Conservation (phyloP, 2,329 filamentous ascomycete genomes). For the Scedosporium minutisporum region DNA sequence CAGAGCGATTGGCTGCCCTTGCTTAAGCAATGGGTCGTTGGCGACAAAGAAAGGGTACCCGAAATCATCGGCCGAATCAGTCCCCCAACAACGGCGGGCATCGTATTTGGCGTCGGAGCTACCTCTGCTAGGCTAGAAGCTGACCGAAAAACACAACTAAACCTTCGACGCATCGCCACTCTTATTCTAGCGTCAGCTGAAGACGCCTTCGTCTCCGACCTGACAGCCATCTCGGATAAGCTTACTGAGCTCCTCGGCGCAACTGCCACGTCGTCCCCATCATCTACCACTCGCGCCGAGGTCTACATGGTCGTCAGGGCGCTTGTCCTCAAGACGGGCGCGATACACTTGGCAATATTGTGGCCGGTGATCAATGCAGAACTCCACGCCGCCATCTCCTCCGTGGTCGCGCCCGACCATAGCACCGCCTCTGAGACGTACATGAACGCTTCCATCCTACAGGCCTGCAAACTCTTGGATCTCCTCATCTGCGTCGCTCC, state of each 20-base stretch:
- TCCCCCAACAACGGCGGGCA: conserved; percentile 82
- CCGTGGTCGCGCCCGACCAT: conserved; percentile 58
- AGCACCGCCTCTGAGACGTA: conserved; percentile 60
- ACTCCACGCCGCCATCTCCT: conserved; percentile 68
- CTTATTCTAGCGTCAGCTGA: conserved; percentile 66
- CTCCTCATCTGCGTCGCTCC: conserved; percentile 76
- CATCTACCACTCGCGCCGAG: conserved; percentile 78
- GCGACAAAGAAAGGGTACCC: conserved; percentile 78
- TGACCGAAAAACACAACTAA: conserved; percentile 85
- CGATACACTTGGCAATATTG: conserved; percentile 69
- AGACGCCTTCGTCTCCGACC: conserved; percentile 71
- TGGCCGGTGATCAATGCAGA: conserved; percentile 90
- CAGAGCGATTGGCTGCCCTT: conserved; percentile 72
- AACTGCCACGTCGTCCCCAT: conserved; percentile 81
- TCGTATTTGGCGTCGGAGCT: conserved; percentile 97
- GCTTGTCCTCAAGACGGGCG: conserved; percentile 66
- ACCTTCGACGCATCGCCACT: conserved; percentile 71
- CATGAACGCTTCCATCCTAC: conserved; percentile 66
- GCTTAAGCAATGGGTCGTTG: conserved; percentile 71
- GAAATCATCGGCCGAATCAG: conserved; percentile 73
- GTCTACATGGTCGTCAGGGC: conserved; percentile 82
- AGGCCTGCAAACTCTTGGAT: conserved; percentile 91
- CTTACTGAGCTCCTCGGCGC: conserved; percentile 78
- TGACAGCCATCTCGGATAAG: conserved; percentile 68
- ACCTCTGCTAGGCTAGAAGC: conserved; percentile 90